Evolutionary conservation across 2,329 filamentous ascomycete species (phyloP), one percentile per base, ranked within the genome.

Genomic region (Elsinoe australis): DNA sequence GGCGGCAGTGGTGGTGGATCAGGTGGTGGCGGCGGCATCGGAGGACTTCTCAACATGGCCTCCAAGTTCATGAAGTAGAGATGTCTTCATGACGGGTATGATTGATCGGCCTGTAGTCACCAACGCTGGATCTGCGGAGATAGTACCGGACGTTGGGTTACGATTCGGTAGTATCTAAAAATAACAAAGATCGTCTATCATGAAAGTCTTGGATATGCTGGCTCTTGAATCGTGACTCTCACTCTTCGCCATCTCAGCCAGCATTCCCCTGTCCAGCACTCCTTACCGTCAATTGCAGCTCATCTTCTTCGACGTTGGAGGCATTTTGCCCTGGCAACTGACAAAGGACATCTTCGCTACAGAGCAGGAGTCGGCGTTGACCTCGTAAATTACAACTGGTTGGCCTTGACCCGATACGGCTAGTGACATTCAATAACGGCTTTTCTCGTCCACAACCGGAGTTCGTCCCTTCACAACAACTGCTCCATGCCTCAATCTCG

Each of bases 11-110:
- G 61, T n/a, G 58, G 59, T 9, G 75, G 75, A 15, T 66, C 73
- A 54, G 69, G 72, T 28, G 64, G 68, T n/a, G 56, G 61, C 26
- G 59, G 59, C 8, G 75, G 75, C 14, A 65, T 73, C 53, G 69
- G 72, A 24, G 64, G 68, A n/a, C 58, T 83, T 51, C 71, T 80
- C 68, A 65, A 67, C 47, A 56, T 81, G 60, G 79, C 79, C 6
- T 74, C 72, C 62, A 82, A 82, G 65, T 82, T 83, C 61, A 55
- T 80, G 63, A 48, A 36, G n/a, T 48, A 48, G 45, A 18, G 21
- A 19, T 12, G 9, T 19, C 10, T 6, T 3, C 39, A 18, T 15
- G 26, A n/a, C 38, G 10, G 17, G 17, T 18, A 7, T 12, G 26
- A 29, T 6, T 29, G 7, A 29, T 29, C 7, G 26, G 6, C 6